Conservation (phyloP, 768 basidiomycete species). For the Krasilnikovozyma curviuscula region DNA sequence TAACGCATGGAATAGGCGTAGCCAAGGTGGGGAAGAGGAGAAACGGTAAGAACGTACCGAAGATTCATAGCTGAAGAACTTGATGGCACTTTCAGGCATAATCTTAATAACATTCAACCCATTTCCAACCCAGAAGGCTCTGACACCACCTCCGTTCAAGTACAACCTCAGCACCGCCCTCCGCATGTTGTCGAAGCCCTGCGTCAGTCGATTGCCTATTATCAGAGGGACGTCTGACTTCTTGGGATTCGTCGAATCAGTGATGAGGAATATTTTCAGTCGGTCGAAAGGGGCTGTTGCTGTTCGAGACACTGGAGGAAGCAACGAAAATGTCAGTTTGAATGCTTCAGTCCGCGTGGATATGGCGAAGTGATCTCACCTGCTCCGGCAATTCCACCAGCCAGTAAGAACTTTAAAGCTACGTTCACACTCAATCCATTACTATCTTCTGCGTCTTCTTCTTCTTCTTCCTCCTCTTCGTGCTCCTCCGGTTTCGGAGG, state of each 20-base stretch:
- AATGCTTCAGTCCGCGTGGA: not conserved
- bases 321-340: not conserved
- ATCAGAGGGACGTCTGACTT: not conserved
- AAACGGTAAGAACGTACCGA: slow-evolving; percentile 37
- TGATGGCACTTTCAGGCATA: slow-evolving; percentile 73
- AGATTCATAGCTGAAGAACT: slow-evolving; percentile 88
- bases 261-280: slow-evolving; percentile 89
- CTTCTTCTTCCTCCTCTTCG: slow-evolving; percentile 29
- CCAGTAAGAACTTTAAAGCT: slow-evolving; percentile 72
- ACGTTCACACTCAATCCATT: slow-evolving; percentile 46
- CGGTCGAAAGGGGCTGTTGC: slow-evolving; percentile 96
- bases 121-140: slow-evolving; percentile 94
- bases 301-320: slow-evolving; percentile 60
- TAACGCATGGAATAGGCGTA: slow-evolving; percentile 9
- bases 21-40: not conserved
- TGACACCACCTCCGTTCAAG: slow-evolving; percentile 56
- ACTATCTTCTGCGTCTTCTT: slow-evolving; percentile 36
- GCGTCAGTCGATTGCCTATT: not conserved
- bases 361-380: slow-evolving; percentile 35
- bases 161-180: slow-evolving; percentile 66
- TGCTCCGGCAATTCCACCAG: slow-evolving; percentile 85
- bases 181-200: slow-evolving; percentile 32
- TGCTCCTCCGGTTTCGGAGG: slow-evolving; percentile 13
- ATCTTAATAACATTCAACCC: slow-evolving; percentile 45
- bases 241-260: slow-evolving; percentile 22